Evolutionary conservation across 331 rosid genomes (phyloP).

Genomic region (Dryas integrifolia): DNA sequence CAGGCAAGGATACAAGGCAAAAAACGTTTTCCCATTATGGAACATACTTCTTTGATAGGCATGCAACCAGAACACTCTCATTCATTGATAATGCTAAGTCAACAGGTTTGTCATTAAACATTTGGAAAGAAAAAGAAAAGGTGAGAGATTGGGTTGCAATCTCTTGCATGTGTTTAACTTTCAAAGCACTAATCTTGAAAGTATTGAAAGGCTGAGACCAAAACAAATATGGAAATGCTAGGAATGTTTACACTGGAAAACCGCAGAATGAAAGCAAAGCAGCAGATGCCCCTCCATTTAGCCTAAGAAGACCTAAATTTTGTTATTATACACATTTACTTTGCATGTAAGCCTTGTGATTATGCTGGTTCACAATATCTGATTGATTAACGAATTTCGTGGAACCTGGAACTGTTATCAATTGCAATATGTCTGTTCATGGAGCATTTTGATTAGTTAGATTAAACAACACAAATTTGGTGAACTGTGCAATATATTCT

Average conservation of each 20-base stretch:
- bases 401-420: constrained; percentile 19
- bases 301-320: constrained; percentile 18
- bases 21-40: background rate
- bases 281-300: constrained; percentile 13
- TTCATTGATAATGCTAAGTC: background rate
- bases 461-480: constrained; percentile 5
- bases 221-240: background rate
- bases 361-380: constrained; percentile 9
- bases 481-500: constrained; percentile 14
- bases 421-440: constrained; percentile 17
- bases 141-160: background rate
- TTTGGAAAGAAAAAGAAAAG: background rate
- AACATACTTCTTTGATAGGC: background rate
- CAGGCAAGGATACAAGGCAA: background rate
- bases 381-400: background rate
- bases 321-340: constrained; percentile 17
- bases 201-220: background rate
- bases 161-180: background rate
- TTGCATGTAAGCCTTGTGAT: background rate
- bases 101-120: background rate
- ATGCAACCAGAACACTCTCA: constrained; percentile 5
- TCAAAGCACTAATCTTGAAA: constrained; percentile 4
- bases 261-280: background rate
- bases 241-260: background rate
- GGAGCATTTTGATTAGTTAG: constrained; percentile 3